Evolutionary conservation across 352 stramenopile genomes (phyloP).

Genomic region (Aphanomyces stellatus): DNA sequence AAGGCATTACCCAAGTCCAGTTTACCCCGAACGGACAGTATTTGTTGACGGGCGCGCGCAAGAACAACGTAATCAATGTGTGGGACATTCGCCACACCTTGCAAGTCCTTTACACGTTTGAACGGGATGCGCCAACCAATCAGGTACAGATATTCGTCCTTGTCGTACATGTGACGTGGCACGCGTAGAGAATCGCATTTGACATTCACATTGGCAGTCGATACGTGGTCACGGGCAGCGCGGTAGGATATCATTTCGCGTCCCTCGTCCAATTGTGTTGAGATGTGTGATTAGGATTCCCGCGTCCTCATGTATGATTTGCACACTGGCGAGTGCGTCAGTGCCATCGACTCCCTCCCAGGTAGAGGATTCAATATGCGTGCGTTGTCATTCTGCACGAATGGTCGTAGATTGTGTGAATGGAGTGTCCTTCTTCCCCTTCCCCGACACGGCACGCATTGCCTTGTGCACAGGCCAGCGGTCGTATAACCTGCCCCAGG

Average conservation of each 20-base stretch:
- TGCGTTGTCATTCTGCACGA: background rate
- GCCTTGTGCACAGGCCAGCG: conserved; percentile 57
- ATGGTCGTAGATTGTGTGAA: conserved; percentile 42
- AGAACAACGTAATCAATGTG: conserved; percentile 63
- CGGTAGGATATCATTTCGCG: background rate
- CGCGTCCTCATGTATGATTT: conserved; percentile 40
- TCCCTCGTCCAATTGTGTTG: conserved; percentile 34
- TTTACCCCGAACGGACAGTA: conserved; percentile 70
- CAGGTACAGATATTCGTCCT: conserved; percentile 23
- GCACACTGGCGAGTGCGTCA: conserved; percentile 24
- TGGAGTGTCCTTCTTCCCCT: conserved; percentile 68
- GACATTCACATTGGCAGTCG: conserved; percentile 53
- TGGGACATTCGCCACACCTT: conserved; percentile 78
- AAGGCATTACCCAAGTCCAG: conserved; percentile 68
- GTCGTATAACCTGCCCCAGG: conserved; percentile 49
- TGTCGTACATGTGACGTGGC: background rate
- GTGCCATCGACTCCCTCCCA: conserved; percentile 17
- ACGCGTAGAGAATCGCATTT: conserved; percentile 44
- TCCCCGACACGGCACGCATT: conserved; percentile 31
- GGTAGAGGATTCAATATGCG: no score
- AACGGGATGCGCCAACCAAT: conserved; percentile 54
- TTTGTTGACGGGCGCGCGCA: conserved; percentile 64
- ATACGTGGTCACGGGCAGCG: conserved; percentile 53
- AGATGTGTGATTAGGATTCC: conserved; percentile 47
- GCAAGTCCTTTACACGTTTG: conserved; percentile 53